Base-by-base conservation (phyloP, 495 filamentous ascomycete genomes). In the Xylaria cubensis region DNA sequence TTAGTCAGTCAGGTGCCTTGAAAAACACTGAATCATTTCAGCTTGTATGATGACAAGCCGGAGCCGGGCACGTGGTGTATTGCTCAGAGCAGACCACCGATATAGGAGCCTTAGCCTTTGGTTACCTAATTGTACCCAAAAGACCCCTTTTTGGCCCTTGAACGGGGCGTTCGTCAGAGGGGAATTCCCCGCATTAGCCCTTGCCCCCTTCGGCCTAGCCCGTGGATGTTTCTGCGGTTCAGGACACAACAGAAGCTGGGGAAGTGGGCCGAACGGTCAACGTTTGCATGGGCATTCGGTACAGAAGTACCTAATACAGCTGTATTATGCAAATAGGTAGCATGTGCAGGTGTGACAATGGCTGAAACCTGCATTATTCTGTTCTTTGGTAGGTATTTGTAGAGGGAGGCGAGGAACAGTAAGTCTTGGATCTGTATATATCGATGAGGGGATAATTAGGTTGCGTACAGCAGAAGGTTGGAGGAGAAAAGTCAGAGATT, bases 121-220 rank as follows among this genome's bases (percentile, higher is more conserved):
- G 64, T 53, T 66, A 66, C 26, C 44, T 66, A 66, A 53, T 42
- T 24, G 32, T 61, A 39, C 29, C 15, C 4, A 39, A 13, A 53
- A 66, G 64, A 51, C 64, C 41, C 63, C 61, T 29, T 64, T 64
- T 64, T 46, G 19, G 34, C 19, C 36, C 9, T 12, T 32, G 48
- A 42, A 26, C 44, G 64, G 21, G 48, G 21, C 64, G 46, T 15
- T 56, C 17, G 48, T 12, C 24, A 17, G 65, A 44, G 65, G 48
- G 65, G 50, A 56, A 44, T 67, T 67, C 65, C 65, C 65, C 65
- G 65, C 65, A 67, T 56, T 42, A 13, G 50, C 50, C 65, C 50
- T 42, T 56, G 36, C 65, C 34, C 4, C 12, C 12, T 67, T 26
- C n/a, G 34, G 65, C 19, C 36, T 67, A 67, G 65, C 21, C 65